Conservation (phyloP, 208 protist genomes). For the Crithidia bombi region DNA sequence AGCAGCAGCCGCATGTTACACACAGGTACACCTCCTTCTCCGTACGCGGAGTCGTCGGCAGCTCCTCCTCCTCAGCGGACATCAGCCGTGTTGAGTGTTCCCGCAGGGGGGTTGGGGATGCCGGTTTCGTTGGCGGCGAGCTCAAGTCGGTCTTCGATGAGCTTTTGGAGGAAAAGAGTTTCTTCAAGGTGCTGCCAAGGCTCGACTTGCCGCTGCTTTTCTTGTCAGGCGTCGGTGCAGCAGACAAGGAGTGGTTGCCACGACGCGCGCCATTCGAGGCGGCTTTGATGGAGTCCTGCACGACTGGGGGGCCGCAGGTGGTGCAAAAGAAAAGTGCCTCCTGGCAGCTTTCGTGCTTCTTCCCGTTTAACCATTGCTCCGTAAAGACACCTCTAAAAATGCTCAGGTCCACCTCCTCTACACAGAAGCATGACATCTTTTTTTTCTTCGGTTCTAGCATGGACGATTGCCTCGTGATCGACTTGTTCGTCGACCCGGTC, state of each 20-base stretch:
- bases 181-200: conserved; percentile 28
- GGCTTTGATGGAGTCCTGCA: conserved; percentile 37
- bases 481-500: conserved; percentile 13
- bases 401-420: conserved; percentile 44
- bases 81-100: conserved; percentile 24
- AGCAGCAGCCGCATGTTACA: conserved; percentile 69
- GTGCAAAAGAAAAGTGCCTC: conserved; percentile 56
- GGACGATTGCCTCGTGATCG: conserved; percentile 24
- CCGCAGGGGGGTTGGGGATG: conserved; percentile 5
- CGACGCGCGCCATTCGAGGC: conserved; percentile 2
- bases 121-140: conserved; percentile 6
- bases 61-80: conserved; percentile 51
- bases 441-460: conserved; percentile 45
- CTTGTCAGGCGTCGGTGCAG: conserved; percentile 20
- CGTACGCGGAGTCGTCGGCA: conserved; percentile 48
- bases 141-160: conserved; percentile 25
- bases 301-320: conserved; percentile 36
- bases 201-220: conserved; percentile 23
- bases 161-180: conserved; percentile 35
- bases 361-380: conserved; percentile 49
- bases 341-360: conserved; percentile 28
- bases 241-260: not conserved
- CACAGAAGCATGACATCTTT: conserved; percentile 41
- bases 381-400: conserved; percentile 55
- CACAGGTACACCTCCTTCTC: conserved; percentile 75